phyloP scores from a whole-genome alignment of 202 grass and related monocot genomes.

The Eragrostis tef region DNA sequence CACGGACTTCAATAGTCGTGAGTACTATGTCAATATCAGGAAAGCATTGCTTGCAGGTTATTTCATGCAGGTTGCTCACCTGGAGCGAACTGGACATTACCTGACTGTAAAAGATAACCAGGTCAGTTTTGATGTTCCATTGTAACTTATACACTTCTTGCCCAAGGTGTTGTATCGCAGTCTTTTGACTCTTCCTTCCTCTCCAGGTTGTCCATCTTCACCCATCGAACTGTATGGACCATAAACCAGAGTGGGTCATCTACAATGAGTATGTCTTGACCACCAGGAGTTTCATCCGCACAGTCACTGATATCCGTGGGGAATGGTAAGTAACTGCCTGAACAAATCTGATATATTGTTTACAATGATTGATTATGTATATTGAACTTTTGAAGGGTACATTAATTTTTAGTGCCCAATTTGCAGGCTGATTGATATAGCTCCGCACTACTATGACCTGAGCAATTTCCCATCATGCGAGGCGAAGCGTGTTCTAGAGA shows the following conservation, averaged over 20 bases:
- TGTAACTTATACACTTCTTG: background rate
- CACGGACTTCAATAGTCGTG: constrained; percentile 75
- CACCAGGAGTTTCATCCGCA: constrained; percentile 91
- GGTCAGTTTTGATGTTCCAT: constrained; percentile 43
- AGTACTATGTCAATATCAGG: constrained; percentile 90
- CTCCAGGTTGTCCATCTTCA: constrained; percentile 88
- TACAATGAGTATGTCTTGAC: constrained; percentile 97
- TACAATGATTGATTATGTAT: background rate
- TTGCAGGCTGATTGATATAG: constrained; percentile 78
- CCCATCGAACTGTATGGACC: constrained; percentile 91
- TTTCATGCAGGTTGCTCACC: constrained; percentile 97
- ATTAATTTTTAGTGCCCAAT: constrained; percentile 3
- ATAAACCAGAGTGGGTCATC: constrained; percentile 98
- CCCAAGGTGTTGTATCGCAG: constrained; percentile 8
- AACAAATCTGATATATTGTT: background rate
- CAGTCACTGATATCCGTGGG: constrained; percentile 82
- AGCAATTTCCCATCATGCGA: constrained; percentile 93
- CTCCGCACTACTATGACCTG: constrained; percentile 92
- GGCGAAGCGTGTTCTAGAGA: constrained; percentile 90
- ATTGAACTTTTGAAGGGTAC: constrained; percentile 21
- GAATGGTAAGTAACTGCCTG: constrained; percentile 61
- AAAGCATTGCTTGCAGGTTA: constrained; percentile 89
- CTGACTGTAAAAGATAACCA: constrained; percentile 94
- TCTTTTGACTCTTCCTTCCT: background rate
- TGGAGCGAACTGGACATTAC: constrained; percentile 88